These are phyloP conservation scores for Raphanus raphanistrum DNA, from an alignment of 345 rosid genomes.

Conservation along the genomic window DNA sequence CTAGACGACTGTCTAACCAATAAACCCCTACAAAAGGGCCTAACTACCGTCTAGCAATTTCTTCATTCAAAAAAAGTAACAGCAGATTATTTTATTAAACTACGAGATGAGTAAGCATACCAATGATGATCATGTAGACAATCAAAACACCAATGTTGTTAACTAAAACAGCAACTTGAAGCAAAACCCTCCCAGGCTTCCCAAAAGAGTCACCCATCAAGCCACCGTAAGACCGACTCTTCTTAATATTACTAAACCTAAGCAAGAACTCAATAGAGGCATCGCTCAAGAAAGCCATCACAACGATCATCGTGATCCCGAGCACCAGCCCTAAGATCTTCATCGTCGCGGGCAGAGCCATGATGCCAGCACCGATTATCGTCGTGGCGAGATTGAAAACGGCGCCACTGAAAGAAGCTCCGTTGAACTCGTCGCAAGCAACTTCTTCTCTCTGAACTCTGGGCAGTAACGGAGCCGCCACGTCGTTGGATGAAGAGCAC, in stretches of 20 bases:
- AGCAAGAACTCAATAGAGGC: conserved; percentile 79
- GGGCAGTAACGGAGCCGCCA: conserved; percentile 66
- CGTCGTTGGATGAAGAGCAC: conserved; percentile 43
- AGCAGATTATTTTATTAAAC: neutral
- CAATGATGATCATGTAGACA: conserved; percentile 92
- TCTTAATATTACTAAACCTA: conserved; percentile 73
- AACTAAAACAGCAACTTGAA: conserved; percentile 70
- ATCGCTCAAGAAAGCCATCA: conserved; percentile 86
- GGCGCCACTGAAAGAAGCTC: conserved; percentile 89
- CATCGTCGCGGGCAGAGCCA: conserved; percentile 92
- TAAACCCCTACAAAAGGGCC: neutral
- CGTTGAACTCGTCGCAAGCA: conserved; percentile 70
- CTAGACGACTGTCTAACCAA: neutral
- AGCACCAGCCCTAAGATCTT: conserved; percentile 77
- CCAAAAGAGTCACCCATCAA: conserved; percentile 93
- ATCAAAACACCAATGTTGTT: conserved; percentile 87
- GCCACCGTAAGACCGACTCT: conserved; percentile 64
- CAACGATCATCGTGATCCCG: conserved; percentile 67
- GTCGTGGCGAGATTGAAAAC: conserved; percentile 89
- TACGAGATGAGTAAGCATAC: conserved; percentile 20
- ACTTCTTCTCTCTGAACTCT: conserved; percentile 47
- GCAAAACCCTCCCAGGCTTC: conserved; percentile 54
- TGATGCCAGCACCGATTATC: conserved; percentile 88
- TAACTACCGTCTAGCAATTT: neutral
- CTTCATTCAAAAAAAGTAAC: neutral